phyloP scores from a whole-genome alignment of 257 asterid species.

The Forsythia viridissima region DNA sequence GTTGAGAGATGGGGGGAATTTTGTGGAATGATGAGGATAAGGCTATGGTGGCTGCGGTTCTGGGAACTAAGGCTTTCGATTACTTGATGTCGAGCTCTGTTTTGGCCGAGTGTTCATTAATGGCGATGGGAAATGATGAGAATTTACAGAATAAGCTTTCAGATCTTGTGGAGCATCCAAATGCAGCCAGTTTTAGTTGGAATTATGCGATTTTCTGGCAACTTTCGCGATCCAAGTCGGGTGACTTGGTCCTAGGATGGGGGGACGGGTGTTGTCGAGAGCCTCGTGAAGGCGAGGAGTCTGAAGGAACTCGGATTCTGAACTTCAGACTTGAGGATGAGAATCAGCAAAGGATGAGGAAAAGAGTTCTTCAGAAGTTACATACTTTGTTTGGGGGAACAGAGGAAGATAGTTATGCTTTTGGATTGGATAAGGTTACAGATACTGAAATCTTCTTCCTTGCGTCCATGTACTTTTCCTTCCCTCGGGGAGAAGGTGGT shows the following conservation, averaged over 20 bases:
- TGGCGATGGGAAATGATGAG: constrained; percentile 84
- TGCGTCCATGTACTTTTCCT: constrained; percentile 93
- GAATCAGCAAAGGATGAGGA: constrained; percentile 84
- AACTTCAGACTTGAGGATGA: constrained; percentile 68
- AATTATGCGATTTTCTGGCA: constrained; percentile 98
- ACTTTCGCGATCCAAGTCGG: constrained; percentile 80
- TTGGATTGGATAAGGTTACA: constrained; percentile 90
- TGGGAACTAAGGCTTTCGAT: constrained; percentile 78
- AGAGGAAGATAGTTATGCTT: constrained; percentile 81
- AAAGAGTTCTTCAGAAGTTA: constrained; percentile 76
- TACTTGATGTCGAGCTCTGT: constrained; percentile 78
- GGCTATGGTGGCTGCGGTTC: constrained; percentile 66
- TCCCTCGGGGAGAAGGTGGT: constrained; percentile 91
- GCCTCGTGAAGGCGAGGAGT: constrained; percentile 70
- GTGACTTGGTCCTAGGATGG: constrained; percentile 92
- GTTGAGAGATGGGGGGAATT: constrained; percentile 45
- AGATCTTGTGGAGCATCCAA: constrained; percentile 87
- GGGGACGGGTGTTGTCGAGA: constrained; percentile 98
- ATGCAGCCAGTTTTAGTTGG: constrained; percentile 70
- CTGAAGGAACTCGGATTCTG: constrained; percentile 53
- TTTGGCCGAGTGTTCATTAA: constrained; percentile 74
- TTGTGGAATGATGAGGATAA: constrained; percentile 76
- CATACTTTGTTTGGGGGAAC: constrained; percentile 78
- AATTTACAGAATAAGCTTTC: constrained; percentile 87
- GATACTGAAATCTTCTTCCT: constrained; percentile 96